phyloP scores from a whole-genome alignment of 169 alveolate species.

The Plasmodium inui region DNA sequence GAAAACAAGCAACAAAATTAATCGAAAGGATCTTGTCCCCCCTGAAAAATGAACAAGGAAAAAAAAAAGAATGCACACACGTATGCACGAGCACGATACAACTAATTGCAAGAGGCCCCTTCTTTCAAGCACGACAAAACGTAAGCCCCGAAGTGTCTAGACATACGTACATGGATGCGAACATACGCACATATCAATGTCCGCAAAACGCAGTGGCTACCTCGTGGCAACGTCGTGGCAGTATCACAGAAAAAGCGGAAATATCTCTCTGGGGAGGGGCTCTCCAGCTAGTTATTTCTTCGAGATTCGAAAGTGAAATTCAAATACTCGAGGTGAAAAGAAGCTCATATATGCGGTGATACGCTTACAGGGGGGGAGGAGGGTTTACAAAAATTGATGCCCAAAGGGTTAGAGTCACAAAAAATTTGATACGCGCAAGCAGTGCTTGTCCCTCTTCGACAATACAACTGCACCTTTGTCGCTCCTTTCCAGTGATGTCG shows the following conservation, averaged over 20 bases:
- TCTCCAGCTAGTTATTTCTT: neutral
- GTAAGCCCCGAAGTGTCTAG: neutral
- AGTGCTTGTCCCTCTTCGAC: neutral
- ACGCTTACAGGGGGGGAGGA: neutral
- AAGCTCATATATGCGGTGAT: neutral
- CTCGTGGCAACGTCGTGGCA: neutral
- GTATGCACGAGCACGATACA: neutral
- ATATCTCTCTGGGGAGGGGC: neutral
- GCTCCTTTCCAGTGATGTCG: neutral
- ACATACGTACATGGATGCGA: neutral
- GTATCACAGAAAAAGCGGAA: neutral
- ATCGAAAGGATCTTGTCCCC: neutral
- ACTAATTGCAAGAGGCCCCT: neutral
- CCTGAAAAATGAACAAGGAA: neutral
- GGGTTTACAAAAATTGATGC: neutral
- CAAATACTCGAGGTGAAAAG: neutral
- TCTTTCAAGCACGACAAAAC: neutral
- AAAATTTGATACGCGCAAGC: neutral
- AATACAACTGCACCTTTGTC: neutral
- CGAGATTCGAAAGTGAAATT: neutral
- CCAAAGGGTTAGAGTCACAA: neutral
- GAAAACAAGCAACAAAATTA: slow-evolving; percentile 1
- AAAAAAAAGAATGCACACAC: neutral
- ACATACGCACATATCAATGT: neutral
- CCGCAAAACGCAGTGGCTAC: neutral